These are phyloP conservation scores for Lecanoromycetidae sp. DNA, from an alignment of 2,329 filamentous ascomycete genomes.

Conservation along the genomic window DNA sequence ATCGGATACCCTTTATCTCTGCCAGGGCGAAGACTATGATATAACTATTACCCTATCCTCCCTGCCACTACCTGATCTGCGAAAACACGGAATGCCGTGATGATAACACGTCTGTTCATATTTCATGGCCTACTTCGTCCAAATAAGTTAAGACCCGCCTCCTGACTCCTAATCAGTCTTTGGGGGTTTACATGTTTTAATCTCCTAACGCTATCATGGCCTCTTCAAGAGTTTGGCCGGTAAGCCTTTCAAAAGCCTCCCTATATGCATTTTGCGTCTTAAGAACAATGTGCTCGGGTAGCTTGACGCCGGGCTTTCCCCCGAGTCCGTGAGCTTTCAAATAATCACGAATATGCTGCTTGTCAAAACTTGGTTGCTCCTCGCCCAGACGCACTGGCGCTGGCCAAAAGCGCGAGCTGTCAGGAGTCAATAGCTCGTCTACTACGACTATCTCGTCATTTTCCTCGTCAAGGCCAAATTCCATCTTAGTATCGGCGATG, in stretches of 20 bases:
- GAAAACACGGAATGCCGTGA: too few species aligned
- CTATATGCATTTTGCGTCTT: conserved; percentile 60
- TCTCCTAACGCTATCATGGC: not conserved
- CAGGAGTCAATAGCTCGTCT: conserved; percentile 73
- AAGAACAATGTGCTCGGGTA: conserved; percentile 58
- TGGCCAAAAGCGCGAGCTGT: conserved; percentile 78
- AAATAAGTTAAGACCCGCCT: too few species aligned
- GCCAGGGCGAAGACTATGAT: too few species aligned
- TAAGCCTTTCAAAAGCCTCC: conserved; percentile 52
- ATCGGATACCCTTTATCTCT: too few species aligned
- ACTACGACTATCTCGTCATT: conserved; percentile 61
- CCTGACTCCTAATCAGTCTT: not conserved
- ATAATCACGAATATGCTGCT: conserved; percentile 76
- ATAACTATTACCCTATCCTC: too few species aligned
- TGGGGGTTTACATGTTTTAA: not conserved
- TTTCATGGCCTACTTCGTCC: too few species aligned
- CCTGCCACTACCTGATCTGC: too few species aligned
- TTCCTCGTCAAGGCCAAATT: conserved; percentile 53
- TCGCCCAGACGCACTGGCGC: conserved; percentile 59
- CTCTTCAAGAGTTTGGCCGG: not conserved
- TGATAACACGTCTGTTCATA: too few species aligned
- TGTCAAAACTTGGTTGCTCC: conserved; percentile 76
- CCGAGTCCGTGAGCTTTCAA: conserved; percentile 59
- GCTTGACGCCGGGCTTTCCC: conserved; percentile 55
- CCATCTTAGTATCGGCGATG: conserved; percentile 55